Evolutionary conservation across 2,329 filamentous ascomycete genomes (phyloP), one percentile per base, ranked within the genome.

Genomic region (Ceratocystis ficicola): DNA sequence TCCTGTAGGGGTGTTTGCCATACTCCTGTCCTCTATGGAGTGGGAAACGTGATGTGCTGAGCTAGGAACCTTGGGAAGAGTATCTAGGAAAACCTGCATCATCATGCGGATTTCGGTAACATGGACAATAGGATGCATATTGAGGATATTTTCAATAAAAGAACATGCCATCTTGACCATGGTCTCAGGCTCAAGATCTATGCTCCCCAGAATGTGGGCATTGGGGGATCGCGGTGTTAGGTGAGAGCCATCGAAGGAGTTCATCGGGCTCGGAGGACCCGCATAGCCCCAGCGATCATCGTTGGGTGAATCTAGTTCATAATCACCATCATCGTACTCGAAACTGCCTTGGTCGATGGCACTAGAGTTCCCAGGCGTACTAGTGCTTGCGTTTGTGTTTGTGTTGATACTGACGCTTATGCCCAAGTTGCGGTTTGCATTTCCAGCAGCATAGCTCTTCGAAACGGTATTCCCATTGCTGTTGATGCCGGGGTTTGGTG

Each of bases 71-170:
- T 66, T 66, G 62, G 80, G 79, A 10, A 83, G 71, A 12, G 74
- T 75, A 46, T 80, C 77, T 60, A 85, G 72, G 65, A 85, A 84
- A 15, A 79, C 73, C 46, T 73, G 77, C 12, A 83, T 80, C 77
- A 82, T 80, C 12, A 76, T 77, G 46, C 81, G 74, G 6, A 87
- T 75, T 48, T 81, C 76, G 41, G 73, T 75, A 1, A 80, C 81
- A 25, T 81, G 77, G 30, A 87, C 79, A 66, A 87, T 81, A 5
- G 84, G 84, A 69, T 87, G 84, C 81, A 87, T 84, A 69, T 81
- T 85, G 63, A 86, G 78, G 41, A 87, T 84, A 69, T 86, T 78
- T 0, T 80, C 75, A 72, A 83, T 80, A 73, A 84, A 87, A 69
- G 79, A 82, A 50, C 78, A 70, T 10, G 85, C 81, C 67, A 85